These are phyloP conservation scores for Pleurotus ostreatus DNA, from an alignment of 768 basidiomycete species.

Conservation along the genomic window DNA sequence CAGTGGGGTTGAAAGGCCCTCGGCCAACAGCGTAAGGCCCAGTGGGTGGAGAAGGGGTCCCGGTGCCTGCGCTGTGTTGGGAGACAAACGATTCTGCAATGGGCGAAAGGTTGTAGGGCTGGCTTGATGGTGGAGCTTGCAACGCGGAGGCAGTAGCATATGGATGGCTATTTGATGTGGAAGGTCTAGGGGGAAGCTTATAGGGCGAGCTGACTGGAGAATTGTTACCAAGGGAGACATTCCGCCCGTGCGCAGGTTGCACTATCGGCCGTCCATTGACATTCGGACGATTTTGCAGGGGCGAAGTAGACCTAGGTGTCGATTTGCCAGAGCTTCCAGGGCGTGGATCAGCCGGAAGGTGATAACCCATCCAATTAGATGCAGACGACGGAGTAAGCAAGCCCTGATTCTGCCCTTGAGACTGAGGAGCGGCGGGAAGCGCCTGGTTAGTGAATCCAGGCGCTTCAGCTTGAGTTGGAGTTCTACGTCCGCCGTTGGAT, in stretches of 20 bases:
- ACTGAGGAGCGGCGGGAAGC: conserved; percentile 35
- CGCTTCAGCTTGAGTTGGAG: conserved; percentile 56
- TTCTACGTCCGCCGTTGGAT: conserved; percentile 39
- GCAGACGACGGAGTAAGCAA: conserved; percentile 41
- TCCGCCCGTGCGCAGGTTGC: conserved; percentile 41
- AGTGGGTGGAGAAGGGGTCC: conserved; percentile 46
- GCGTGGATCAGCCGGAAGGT: conserved; percentile 60
- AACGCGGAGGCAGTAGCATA: conserved; percentile 54
- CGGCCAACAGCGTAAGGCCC: conserved; percentile 52
- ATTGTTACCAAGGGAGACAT: conserved; percentile 47
- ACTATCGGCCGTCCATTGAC: background rate
- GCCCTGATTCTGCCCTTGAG: conserved; percentile 20
- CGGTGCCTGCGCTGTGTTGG: conserved; percentile 25
- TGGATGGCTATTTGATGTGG: conserved; percentile 49
- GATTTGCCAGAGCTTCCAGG: conserved; percentile 46
- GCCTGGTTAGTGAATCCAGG: conserved; percentile 39
- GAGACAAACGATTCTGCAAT: conserved; percentile 62
- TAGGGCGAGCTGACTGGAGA: conserved; percentile 33
- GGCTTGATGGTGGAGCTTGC: conserved; percentile 29
- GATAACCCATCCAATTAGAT: conserved; percentile 41
- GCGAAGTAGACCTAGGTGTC: conserved; percentile 37
- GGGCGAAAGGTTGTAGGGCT: conserved; percentile 56
- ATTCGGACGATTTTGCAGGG: conserved; percentile 23
- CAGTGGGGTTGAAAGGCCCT: conserved; percentile 51
- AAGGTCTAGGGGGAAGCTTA: conserved; percentile 43